Evolutionary conservation across 2,329 filamentous ascomycete genomes (phyloP).

Genomic region (Chrysosporium queenslandicum): DNA sequence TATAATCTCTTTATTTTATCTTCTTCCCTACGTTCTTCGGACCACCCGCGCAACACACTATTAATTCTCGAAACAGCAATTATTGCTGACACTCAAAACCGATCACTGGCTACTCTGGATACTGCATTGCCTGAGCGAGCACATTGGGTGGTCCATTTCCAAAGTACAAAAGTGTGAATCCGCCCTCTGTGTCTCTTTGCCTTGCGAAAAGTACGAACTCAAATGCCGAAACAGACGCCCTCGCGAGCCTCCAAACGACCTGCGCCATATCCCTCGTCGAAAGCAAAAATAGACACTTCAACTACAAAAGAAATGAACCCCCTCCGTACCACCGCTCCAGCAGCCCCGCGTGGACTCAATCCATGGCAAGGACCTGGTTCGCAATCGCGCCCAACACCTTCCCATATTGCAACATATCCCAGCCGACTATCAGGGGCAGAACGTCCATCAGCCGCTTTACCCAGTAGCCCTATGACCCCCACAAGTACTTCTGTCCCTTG

Average conservation of each 20-base stretch:
- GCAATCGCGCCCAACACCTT: background rate
- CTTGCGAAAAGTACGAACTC: constrained; percentile 12
- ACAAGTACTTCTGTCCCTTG: constrained; percentile 46
- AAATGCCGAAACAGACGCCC: constrained; percentile 19
- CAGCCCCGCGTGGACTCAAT: constrained; percentile 5
- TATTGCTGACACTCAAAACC: background rate
- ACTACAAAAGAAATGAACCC: constrained; percentile 14
- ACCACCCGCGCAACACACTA: background rate
- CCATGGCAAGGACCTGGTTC: constrained; percentile 11
- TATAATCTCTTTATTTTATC: background rate
- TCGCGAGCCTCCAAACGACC: constrained; percentile 14
- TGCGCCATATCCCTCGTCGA: constrained; percentile 14
- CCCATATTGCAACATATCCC: constrained; percentile 17
- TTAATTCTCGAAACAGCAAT: background rate
- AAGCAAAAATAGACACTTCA: background rate
- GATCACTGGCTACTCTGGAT: background rate
- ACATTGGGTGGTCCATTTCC: constrained; percentile 6
- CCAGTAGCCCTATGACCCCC: constrained; percentile 12
- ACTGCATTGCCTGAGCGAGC: background rate
- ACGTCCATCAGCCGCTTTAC: constrained; percentile 6
- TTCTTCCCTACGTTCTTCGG: background rate
- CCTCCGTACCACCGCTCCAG: constrained; percentile 4
- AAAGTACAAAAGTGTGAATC: constrained; percentile 7
- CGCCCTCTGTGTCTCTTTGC: constrained; percentile 9
- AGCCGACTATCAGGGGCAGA: constrained; percentile 3